Conservation (phyloP, 768 basidiomycete species). For the Xerocomus brunneocitrinus region DNA sequence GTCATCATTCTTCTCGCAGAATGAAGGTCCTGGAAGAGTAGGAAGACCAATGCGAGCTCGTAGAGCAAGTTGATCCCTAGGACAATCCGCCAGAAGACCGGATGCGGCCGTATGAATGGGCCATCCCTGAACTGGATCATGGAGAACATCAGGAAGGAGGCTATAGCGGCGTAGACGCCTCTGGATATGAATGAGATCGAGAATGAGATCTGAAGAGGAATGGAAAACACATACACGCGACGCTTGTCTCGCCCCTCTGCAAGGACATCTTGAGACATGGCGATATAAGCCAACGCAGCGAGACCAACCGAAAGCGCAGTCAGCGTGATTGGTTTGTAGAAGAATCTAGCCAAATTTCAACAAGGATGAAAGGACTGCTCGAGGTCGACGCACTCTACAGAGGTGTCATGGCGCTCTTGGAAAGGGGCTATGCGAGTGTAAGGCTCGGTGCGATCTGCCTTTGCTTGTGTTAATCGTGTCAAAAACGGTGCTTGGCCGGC, state of each 20-base stretch:
- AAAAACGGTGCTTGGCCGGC: neutral
- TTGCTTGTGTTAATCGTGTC: constrained; percentile 14
- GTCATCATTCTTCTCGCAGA: constrained; percentile 78
- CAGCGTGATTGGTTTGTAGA: constrained; percentile 80
- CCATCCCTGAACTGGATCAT: constrained; percentile 89
- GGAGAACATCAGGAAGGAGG: constrained; percentile 73
- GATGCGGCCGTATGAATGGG: constrained; percentile 84
- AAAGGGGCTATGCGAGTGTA: constrained; percentile 83
- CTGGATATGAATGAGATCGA: constrained; percentile 35
- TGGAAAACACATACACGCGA: constrained; percentile 54
- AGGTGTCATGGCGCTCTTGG: constrained; percentile 79
- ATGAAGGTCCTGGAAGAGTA: constrained; percentile 79
- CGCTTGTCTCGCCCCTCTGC: constrained; percentile 80
- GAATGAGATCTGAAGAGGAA: neutral
- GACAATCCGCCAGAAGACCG: constrained; percentile 78
- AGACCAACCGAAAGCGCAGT: constrained; percentile 67
- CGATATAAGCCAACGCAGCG: constrained; percentile 70
- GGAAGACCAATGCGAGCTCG: constrained; percentile 75
- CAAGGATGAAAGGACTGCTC: neutral
- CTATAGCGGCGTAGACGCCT: constrained; percentile 71
- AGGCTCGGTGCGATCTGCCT: constrained; percentile 81
- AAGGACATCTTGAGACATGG: constrained; percentile 78
- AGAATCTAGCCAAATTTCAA: constrained; percentile 54
- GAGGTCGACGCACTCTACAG: constrained; percentile 58
- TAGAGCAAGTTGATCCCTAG: constrained; percentile 81